Base-by-base conservation (phyloP, 2,329 filamentous ascomycete genomes). In the Tolypocladium guangdongense region DNA sequence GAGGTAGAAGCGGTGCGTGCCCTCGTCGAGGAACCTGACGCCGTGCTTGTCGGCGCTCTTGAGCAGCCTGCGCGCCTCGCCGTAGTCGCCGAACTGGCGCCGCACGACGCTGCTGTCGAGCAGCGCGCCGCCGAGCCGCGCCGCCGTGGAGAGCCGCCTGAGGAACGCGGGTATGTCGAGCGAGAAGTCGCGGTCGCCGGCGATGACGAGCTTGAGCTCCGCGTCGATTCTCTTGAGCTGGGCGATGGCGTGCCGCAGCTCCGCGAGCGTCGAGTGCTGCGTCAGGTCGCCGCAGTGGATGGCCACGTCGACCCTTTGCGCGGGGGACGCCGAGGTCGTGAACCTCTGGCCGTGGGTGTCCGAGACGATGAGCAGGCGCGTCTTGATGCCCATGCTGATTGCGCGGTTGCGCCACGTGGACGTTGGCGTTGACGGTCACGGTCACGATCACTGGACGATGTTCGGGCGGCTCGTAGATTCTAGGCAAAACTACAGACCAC, bases 221-320 rank as follows among this genome's bases (percentile, higher is more conserved):
- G 75, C 74, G 1, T 72, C 54, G 18, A 78, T 62, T 0, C 50
- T 50, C 10, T 66, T 58, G 0, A 80, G 64, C 0, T 74, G 59
- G 2, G 64, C 53, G 5, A 79, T 60, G 0, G 72, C 64, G 3
- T 59, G 56, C 24, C 56, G 60, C 45, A 71, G 74, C 46, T 76
- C 73, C 0, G 64, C 50, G 0, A 77, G 49, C 30, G 68, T 74
- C 0, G 75, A 78, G 24, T 67, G 61, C 0, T 71, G 58, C 0
- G 75, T 78, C 4, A 80, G 65, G 46, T 80, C 75, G 11, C 76
- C 75, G 52, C 75, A 78, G 58, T 79, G 75, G 18, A 80, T 73
- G 3, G 62, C 70, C 0, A 78, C 70, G 54, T 78, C 75, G 3
- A 51, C 63, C 0, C 18, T 16, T 4, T 39, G 27, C 11, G 6